Evolutionary conservation across 2,329 filamentous ascomycete genomes (phyloP).

Genomic region (Plectosphaerella cucumerina): DNA sequence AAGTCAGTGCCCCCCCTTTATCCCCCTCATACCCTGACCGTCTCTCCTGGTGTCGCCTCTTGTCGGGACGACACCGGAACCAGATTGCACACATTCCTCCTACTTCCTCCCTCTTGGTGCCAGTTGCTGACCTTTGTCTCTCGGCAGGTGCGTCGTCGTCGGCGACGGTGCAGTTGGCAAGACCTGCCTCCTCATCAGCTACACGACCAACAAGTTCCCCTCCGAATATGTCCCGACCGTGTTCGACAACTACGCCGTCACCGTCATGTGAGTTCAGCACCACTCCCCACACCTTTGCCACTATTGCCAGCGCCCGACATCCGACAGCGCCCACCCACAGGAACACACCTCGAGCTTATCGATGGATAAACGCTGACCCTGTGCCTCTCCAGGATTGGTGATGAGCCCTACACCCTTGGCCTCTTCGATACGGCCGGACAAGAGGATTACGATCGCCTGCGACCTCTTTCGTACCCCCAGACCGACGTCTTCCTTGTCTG

Average conservation of each 20-base stretch:
- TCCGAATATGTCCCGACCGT: constrained; percentile 99
- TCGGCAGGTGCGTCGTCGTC: constrained; percentile 87
- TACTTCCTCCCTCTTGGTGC: neutral
- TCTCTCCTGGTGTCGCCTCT: constrained; percentile 6
- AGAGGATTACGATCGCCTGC: constrained; percentile 97
- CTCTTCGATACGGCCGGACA: constrained; percentile 98
- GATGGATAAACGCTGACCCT: neutral
- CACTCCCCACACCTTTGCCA: too few species aligned
- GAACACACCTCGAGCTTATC: neutral
- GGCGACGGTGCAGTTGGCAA: constrained; percentile 99
- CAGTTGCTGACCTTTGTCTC: neutral
- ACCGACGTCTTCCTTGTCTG: constrained; percentile 99
- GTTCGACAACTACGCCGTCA: constrained; percentile 99
- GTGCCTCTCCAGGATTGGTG: constrained; percentile 73
- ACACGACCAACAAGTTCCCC: constrained; percentile 99
- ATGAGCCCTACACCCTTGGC: constrained; percentile 95
- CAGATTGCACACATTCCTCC: neutral
- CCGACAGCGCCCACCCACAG: neutral
- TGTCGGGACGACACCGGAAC: constrained; percentile 4
- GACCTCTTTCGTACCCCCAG: constrained; percentile 94
- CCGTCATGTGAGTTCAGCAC: constrained; percentile 85
- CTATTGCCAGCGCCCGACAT: too few species aligned
- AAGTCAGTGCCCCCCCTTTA: constrained; percentile 44
- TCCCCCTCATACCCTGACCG: constrained; percentile 11
- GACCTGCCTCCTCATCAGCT: constrained; percentile 97